phyloP scores from a whole-genome alignment of 768 basidiomycete species.

The Suillus americanus region DNA sequence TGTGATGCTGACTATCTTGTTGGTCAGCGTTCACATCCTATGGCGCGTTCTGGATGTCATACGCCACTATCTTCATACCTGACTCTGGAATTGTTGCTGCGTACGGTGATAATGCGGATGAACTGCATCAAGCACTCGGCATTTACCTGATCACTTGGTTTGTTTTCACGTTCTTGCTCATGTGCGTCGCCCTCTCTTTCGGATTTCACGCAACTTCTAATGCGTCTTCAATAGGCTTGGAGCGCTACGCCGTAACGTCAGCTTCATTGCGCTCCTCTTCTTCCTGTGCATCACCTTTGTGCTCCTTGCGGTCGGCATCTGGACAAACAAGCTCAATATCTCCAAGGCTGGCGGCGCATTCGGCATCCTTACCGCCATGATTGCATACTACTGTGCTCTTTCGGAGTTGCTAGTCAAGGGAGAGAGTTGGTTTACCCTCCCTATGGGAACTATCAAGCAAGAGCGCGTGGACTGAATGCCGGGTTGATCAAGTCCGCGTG shows the following conservation, averaged over 20 bases:
- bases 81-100: slow-evolving; percentile 59
- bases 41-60: slow-evolving; percentile 90
- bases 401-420: slow-evolving; percentile 39
- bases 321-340: slow-evolving; percentile 21
- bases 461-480: not conserved
- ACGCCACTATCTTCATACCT: slow-evolving; percentile 70
- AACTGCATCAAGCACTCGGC: slow-evolving; percentile 61
- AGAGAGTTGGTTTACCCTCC: slow-evolving; percentile 41
- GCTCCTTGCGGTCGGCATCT: slow-evolving; percentile 42
- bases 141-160: slow-evolving; percentile 78
- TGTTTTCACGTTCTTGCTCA: slow-evolving; percentile 65
- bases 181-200: slow-evolving; percentile 42
- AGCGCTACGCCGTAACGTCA: slow-evolving; percentile 49
- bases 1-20: not conserved
- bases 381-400: slow-evolving; percentile 48
- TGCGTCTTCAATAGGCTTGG: slow-evolving; percentile 38
- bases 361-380: slow-evolving; percentile 44
- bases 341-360: slow-evolving; percentile 44
- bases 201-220: not conserved
- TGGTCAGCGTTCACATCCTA: slow-evolving; percentile 72
- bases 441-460: slow-evolving; percentile 32
- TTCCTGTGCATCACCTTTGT: slow-evolving; percentile 56
- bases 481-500: not conserved
- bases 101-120: slow-evolving; percentile 37
- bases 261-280: slow-evolving; percentile 48